Conservation (phyloP, 2,329 filamentous ascomycete species). For the Paraphaeosphaeria sporulosa region DNA sequence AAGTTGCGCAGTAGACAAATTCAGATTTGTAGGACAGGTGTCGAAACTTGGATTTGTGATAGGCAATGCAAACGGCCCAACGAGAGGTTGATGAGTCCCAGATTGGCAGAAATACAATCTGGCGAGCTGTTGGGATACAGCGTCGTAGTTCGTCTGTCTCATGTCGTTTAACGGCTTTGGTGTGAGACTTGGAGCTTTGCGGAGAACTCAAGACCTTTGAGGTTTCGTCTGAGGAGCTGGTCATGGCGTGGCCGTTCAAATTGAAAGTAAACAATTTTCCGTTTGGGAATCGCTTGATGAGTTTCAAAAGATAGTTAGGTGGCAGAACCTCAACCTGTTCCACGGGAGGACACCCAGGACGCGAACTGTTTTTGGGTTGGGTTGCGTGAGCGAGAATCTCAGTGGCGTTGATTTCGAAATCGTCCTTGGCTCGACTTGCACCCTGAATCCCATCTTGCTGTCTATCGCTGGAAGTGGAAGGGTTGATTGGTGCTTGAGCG, state of each 20-base stretch:
- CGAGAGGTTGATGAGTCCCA: slow-evolving; percentile 42
- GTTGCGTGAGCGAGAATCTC: neutral
- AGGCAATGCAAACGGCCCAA: slow-evolving; percentile 28
- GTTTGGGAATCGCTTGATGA: neutral
- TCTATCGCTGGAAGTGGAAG: neutral
- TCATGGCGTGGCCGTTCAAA: neutral
- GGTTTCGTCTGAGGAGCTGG: neutral
- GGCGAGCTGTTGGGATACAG: slow-evolving; percentile 57
- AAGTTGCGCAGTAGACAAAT: neutral
- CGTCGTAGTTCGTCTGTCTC: slow-evolving; percentile 19
- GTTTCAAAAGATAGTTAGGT: neutral
- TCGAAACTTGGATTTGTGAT: neutral
- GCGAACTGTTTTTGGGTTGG: neutral
- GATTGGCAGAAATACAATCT: slow-evolving; percentile 47
- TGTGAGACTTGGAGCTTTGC: neutral
- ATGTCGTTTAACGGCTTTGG: neutral
- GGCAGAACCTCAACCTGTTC: neutral
- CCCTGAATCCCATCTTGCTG: neutral
- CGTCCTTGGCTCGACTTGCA: neutral
- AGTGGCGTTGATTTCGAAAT: neutral
- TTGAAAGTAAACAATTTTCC: neutral
- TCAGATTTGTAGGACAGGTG: neutral
- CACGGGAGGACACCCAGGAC: too few species aligned
- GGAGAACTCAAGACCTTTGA: neutral
- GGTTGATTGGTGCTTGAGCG: neutral